Percentiles rank a stretch among this genome's conserved stretches.
Evolutionary conservation across 2,329 filamentous ascomycete species (phyloP).

Genomic region (Fusarium sp.): DNA sequence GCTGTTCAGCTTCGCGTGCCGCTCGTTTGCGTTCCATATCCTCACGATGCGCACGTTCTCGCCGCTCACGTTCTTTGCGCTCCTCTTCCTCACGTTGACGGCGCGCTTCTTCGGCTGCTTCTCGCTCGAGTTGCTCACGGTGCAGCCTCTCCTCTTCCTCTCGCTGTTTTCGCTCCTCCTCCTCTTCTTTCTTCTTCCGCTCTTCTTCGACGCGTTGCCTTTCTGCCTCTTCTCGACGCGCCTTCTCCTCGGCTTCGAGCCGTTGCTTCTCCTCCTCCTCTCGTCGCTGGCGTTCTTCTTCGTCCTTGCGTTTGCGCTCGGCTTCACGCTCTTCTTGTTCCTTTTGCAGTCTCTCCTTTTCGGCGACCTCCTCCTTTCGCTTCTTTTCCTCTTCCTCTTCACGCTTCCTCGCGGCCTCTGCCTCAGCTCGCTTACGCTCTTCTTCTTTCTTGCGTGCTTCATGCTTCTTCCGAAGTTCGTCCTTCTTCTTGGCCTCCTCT

Average conservation of each 20-base stretch:
- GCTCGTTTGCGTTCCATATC: conserved; percentile 62
- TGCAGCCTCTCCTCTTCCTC: conserved; percentile 61
- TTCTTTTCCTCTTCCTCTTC: conserved; percentile 50
- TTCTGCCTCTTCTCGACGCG: conserved; percentile 54
- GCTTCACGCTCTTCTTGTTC: conserved; percentile 51
- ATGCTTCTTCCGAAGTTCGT: conserved; percentile 51
- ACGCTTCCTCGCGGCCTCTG: conserved; percentile 45
- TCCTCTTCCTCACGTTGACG: conserved; percentile 65
- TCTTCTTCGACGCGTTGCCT: conserved; percentile 54
- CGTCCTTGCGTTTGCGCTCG: conserved; percentile 53
- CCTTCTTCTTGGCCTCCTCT: conserved; percentile 50
- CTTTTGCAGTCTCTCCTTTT: conserved; percentile 47
- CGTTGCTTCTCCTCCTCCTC: conserved; percentile 53
- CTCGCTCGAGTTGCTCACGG: conserved; percentile 59
- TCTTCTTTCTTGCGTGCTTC: conserved; percentile 52
- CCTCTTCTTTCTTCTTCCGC: conserved; percentile 53
- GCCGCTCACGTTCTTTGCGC: conserved; percentile 62
- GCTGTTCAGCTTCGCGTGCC: conserved; percentile 64
- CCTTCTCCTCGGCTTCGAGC: conserved; percentile 53
- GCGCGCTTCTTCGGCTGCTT: conserved; percentile 62
- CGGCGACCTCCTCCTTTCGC: conserved; percentile 51
- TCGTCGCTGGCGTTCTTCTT: conserved; percentile 51
- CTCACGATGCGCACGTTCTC: conserved; percentile 57
- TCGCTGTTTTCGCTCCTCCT: conserved; percentile 53
- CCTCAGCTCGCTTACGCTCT: conserved; percentile 48